Conservation (phyloP, 139 green algal species). For the Diplosphaera chodatii region DNA sequence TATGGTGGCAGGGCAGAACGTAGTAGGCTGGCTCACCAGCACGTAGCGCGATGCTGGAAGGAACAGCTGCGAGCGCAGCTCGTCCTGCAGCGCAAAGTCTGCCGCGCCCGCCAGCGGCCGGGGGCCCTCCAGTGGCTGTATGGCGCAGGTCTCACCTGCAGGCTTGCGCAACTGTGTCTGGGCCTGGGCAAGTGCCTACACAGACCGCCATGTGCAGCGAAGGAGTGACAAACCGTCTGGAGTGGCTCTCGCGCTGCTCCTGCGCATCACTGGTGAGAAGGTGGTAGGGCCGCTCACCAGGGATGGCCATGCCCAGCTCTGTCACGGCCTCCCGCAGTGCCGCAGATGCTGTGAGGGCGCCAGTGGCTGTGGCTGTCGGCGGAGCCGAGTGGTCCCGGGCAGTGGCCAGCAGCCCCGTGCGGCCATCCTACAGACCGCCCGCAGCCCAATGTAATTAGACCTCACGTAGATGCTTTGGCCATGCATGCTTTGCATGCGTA, state of each 20-base stretch:
- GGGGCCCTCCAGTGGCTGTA: slow-evolving; percentile 19
- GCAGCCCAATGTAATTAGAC: too few species aligned
- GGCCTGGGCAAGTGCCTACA: too few species aligned
- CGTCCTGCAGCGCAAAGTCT: slow-evolving; percentile 25
- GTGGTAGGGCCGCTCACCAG: slow-evolving; percentile 39
- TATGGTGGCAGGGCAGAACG: too few species aligned
- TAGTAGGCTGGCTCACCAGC: slow-evolving; percentile 60
- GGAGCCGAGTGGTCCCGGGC: slow-evolving; percentile 49
- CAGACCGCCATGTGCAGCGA: too few species aligned
- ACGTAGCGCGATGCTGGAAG: slow-evolving; percentile 57
- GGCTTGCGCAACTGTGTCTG: too few species aligned
- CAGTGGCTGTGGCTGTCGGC: slow-evolving; percentile 38
- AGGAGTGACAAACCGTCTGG: too few species aligned
- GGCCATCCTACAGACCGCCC: too few species aligned
- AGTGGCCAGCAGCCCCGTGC: slow-evolving; percentile 47
- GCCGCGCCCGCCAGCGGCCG: slow-evolving; percentile 10
- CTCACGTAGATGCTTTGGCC: too few species aligned
- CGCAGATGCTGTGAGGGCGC: slow-evolving; percentile 17
- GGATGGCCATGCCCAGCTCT: slow-evolving; percentile 56
- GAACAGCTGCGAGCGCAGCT: slow-evolving; percentile 67
- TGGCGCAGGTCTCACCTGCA: slow-evolving; percentile 38
- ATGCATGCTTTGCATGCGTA: too few species aligned
- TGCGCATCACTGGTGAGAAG: too few species aligned
- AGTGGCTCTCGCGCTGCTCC: too few species aligned
- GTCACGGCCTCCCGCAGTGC: slow-evolving; percentile 66